Evolutionary conservation across 129 eudicot species (phyloP).

Genomic region (Lactuca sativa): DNA sequence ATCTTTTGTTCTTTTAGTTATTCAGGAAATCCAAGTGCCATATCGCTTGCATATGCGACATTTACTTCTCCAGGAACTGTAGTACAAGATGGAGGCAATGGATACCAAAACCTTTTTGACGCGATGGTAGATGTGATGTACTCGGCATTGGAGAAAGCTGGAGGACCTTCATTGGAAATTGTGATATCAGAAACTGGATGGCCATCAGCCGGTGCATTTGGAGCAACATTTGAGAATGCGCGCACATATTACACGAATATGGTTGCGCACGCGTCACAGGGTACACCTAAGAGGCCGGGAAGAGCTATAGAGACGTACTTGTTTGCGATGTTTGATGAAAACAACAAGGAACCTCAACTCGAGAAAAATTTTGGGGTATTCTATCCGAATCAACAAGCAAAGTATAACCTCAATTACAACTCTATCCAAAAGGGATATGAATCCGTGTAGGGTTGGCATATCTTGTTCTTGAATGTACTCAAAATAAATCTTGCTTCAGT

Average conservation of each 20-base stretch:
- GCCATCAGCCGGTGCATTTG: conserved; percentile 42
- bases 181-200: conserved; percentile 43
- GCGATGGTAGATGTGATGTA: conserved; percentile 36
- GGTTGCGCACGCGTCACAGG: conserved; percentile 33
- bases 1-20: conserved; percentile 23
- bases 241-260: conserved; percentile 28
- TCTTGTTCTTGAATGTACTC: conserved; percentile 1
- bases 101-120: conserved; percentile 47
- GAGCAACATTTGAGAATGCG: conserved; percentile 39
- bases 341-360: conserved; percentile 39
- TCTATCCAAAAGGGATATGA: conserved; percentile 24
- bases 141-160: conserved; percentile 30
- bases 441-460: conserved; percentile 5
- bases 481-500: not conserved
- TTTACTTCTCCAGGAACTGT: conserved; percentile 35
- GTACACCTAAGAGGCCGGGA: conserved; percentile 43
- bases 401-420: conserved; percentile 33
- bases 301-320: conserved; percentile 38
- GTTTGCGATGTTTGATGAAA: conserved; percentile 48
- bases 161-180: conserved; percentile 34
- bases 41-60: conserved; percentile 37
- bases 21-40: conserved; percentile 27
- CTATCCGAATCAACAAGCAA: conserved; percentile 38
- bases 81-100: conserved; percentile 37
- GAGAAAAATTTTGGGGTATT: conserved; percentile 43